A percentile compares a stretch with the other conserved stretches of the same genome.
phyloP scores from a whole-genome alignment of 2,329 filamentous ascomycete genomes.

The Pseudogymnoascus sp. region DNA sequence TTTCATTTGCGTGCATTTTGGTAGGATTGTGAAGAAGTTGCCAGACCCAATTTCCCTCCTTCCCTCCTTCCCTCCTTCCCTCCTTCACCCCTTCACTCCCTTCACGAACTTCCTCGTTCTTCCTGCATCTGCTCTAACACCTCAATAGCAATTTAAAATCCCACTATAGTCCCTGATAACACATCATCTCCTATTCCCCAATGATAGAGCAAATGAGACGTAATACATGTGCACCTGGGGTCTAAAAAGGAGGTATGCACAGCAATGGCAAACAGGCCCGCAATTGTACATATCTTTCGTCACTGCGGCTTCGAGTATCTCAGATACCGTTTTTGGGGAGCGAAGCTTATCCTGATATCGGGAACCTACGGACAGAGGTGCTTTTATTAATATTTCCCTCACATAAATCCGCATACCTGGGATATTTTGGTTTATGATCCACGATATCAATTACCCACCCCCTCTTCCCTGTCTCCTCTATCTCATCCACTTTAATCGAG shows the following conservation, averaged over 20 bases:
- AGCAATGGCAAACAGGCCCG: neutral
- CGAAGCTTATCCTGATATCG: neutral
- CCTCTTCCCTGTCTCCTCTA: neutral
- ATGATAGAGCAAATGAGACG: neutral
- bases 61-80: too few species aligned
- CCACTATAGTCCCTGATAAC: too few species aligned
- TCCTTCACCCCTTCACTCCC: too few species aligned
- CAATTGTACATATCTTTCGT: neutral
- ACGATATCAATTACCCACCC: constrained; percentile 14
- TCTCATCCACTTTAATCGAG: constrained; percentile 11
- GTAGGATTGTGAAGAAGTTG: neutral
- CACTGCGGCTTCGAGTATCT: neutral
- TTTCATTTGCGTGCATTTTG: neutral
- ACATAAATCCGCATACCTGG: neutral
- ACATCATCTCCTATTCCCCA: neutral
- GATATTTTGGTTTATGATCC: neutral
- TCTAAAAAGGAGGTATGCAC: neutral
- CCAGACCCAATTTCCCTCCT: neutral
- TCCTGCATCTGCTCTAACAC: too few species aligned
- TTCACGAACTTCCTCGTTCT: too few species aligned
- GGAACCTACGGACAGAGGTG: neutral
- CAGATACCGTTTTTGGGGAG: neutral
- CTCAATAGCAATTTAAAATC: too few species aligned
- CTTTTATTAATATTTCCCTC: neutral
- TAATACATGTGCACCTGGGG: neutral